A percentile compares a stretch with the other conserved stretches of the same genome.
These are phyloP conservation scores for Vitis riparia DNA, from an alignment of 164 flowering plant species.

Conservation along the genomic window DNA sequence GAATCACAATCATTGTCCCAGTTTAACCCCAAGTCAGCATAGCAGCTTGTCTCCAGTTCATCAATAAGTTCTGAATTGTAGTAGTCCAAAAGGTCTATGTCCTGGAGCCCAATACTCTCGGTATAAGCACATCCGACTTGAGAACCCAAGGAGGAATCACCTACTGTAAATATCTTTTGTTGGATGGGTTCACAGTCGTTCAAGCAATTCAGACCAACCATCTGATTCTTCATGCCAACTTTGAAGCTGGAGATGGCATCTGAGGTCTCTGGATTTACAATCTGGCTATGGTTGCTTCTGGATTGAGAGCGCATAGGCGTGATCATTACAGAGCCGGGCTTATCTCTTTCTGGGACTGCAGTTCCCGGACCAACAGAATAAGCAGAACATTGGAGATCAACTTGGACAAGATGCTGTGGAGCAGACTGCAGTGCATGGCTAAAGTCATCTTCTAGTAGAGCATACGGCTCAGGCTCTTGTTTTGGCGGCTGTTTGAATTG, in stretches of 20 bases:
- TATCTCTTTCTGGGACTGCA: background rate
- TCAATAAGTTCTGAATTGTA: background rate
- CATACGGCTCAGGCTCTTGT: conserved; percentile 2
- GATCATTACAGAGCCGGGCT: background rate
- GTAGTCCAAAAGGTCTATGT: background rate
- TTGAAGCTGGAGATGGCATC: background rate
- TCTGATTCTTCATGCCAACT: background rate
- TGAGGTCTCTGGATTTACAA: background rate
- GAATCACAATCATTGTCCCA: background rate
- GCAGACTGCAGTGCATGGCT: background rate
- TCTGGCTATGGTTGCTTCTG: background rate
- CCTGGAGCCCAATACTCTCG: background rate
- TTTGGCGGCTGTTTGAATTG: conserved; percentile 3
- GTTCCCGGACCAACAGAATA: background rate
- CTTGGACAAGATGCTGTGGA: background rate
- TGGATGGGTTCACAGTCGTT: background rate
- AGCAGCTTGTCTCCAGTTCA: background rate
- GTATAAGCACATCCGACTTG: background rate
- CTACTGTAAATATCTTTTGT: background rate
- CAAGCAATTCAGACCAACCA: background rate
- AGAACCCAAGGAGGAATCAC: background rate
- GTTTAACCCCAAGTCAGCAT: background rate
- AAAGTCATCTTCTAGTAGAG: background rate
- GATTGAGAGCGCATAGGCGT: background rate
- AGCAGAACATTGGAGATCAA: background rate